Evolutionary conservation across 1,284 basidiomycete genomes (phyloP), one percentile per base, ranked within the genome.

Genomic region (Exobasidium rhododendri): DNA sequence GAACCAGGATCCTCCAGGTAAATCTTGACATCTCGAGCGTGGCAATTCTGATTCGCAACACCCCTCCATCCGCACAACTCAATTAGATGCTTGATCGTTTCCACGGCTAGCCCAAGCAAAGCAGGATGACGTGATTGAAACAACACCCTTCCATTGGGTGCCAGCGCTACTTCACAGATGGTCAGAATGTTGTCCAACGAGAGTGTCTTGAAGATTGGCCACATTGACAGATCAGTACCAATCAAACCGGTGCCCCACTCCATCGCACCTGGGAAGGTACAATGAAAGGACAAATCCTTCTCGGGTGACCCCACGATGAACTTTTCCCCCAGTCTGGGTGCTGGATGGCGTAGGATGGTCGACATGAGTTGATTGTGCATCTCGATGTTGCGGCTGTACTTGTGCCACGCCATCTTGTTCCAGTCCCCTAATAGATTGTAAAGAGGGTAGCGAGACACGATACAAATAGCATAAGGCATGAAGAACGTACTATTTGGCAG

Each of bases 11-110:
- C 84, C 67, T 85, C 81, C 49, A 82, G 71, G 72, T 91, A 92
- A 62, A 94, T 92, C 74, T 88, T 90, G 28, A 91, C 89, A 69
- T 94, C 91, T 60, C 92, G 86, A 20, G 91, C 88, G 79, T 97
- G 94, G 40, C 73, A 74, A 58, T 69, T 76, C 53, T 75, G 73
- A 59, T 75, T 63, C 0, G 69, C 65, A 6, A 96, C 89, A 3
- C 94, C 94, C 72, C 86, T 89, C 94, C 94, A 97, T 7, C 92
- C 92, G 55, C 93, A 87, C 51, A 94, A 82, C 81, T 97, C 94
- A 59, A 96, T 89, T 52, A 97, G 85, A 76, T 94, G 94, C 80
- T 89, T 90, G 82, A 96, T 85, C 1, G 92, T 93, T 64, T 87
- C 87, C 22, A 94, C 92, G 3, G 91, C 91, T 71, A 89, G 85